Evolutionary conservation across 352 stramenopile genomes (phyloP), one percentile per base, ranked within the genome.

Genomic region (Hyaloperonospora arabidopsidis): DNA sequence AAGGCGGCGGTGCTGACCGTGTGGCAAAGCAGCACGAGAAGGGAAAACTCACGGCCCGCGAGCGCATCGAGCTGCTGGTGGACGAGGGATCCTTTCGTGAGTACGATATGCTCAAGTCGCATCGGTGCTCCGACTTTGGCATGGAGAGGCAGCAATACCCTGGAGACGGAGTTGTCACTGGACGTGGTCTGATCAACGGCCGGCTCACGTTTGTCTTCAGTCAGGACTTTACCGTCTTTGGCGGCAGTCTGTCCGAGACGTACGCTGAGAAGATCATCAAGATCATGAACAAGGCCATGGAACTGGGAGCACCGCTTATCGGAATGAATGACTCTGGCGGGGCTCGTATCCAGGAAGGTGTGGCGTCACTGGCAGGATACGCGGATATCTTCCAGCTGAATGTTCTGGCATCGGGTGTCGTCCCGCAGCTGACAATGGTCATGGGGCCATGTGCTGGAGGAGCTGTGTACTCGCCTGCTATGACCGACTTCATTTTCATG

Each of bases 401-500:
- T 72, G 95, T 98, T 11, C 69, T 98, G 68, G 94, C 95, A 6
- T 96, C 81, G 1, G 81, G 82, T 51, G 87, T 97, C 4, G 84
- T 98, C 54, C 95, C 96, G 40, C 96, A 99, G 74, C 84, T 99
- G 29, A 97, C 90, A 8, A 84, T 98, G 62, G 89, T 99, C 57
- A 98, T 98, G 95, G 96, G 96, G 17, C 95, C 96, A 2, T 99
- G 96, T 71, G 96, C 96, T 25, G 95, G 93, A 57, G 92, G 92
- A 45, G 92, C 89, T 23, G 89, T 97, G 21, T 97, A 97, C 67
- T 98, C 87, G 49, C 96, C 96, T 7, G 96, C 96, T 43, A 98
- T 99, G 84, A 99, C 96, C 2, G 96, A 99, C 72, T 99, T 98
- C 61, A 98, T 98, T 47, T 98, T 98, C 72, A 99, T 99, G 96